phyloP scores from a whole-genome alignment of 2,329 filamentous ascomycete species.

The Pestalotiopsis sp. region DNA sequence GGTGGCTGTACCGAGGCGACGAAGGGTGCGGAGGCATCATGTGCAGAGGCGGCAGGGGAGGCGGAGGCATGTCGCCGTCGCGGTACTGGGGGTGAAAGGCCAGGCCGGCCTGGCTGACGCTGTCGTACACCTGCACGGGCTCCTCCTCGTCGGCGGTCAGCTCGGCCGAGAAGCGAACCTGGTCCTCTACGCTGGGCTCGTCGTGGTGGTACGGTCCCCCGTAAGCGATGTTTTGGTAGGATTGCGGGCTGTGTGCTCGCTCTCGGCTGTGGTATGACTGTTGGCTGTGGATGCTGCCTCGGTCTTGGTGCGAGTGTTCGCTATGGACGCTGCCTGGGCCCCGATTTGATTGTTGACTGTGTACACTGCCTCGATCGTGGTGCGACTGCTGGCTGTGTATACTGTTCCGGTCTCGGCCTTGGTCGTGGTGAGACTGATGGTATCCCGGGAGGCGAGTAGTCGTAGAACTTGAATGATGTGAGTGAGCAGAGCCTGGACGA shows the following conservation, averaged over 20 bases:
- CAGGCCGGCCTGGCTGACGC: neutral
- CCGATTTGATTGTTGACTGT: neutral
- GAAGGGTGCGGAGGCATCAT: neutral
- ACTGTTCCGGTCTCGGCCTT: neutral
- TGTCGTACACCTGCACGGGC: neutral
- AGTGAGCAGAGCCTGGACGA: neutral
- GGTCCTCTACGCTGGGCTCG: neutral
- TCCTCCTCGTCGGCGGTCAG: neutral
- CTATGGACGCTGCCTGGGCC: neutral
- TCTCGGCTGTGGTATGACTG: too few relatives aligned
- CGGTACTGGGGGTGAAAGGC: neutral
- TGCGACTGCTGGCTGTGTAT: neutral
- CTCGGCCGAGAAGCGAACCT: neutral
- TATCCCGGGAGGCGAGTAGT: too few relatives aligned
- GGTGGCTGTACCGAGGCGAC: neutral
- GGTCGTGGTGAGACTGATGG: neutral
- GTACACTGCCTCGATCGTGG: neutral
- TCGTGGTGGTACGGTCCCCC: neutral
- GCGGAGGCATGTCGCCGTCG: neutral
- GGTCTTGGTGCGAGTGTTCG: neutral
- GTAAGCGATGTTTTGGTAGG: neutral
- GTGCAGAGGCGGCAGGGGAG: neutral
- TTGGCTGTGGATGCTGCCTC: neutral
- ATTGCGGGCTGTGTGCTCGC: too few relatives aligned
- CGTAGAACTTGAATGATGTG: neutral